phyloP scores from a whole-genome alignment of 495 filamentous ascomycete species.

The Aspergillus funiculosus region DNA sequence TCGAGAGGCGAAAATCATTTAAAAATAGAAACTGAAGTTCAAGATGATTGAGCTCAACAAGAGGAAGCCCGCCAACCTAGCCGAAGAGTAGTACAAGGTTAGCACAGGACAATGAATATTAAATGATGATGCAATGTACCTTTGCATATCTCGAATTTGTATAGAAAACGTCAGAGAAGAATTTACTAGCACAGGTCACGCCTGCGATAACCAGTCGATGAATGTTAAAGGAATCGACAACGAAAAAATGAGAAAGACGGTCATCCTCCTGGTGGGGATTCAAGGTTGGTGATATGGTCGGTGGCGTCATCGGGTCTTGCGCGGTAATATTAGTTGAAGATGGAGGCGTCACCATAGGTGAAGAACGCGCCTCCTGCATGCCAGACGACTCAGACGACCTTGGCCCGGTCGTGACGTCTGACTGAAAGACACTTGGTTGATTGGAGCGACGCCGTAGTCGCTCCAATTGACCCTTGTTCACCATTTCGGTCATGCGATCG shows the following conservation, averaged over 20 bases:
- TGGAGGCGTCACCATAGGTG: slow-evolving; percentile 36
- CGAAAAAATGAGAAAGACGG: slow-evolving; percentile 75
- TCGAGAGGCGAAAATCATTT: slow-evolving; percentile 93
- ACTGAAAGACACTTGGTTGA: slow-evolving; percentile 11
- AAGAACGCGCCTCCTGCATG: slow-evolving; percentile 17
- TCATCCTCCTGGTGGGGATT: slow-evolving; percentile 49
- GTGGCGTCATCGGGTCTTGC: slow-evolving; percentile 31
- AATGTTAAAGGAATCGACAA: slow-evolving; percentile 99
- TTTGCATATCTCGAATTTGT: slow-evolving; percentile 99
- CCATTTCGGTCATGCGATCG: slow-evolving; percentile 95
- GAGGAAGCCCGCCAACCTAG: slow-evolving; percentile 91
- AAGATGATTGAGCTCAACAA: slow-evolving; percentile 93
- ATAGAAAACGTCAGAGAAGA: slow-evolving; percentile 99
- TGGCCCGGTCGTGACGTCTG: slow-evolving; percentile 10
- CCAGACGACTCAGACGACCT: slow-evolving; percentile 15
- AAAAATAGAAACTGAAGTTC: slow-evolving; percentile 94
- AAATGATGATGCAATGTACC: no score
- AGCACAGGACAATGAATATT: slow-evolving; percentile 10
- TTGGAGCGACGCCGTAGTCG: slow-evolving; percentile 35
- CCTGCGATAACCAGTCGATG: slow-evolving; percentile 95
- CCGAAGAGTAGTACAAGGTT: not conserved
- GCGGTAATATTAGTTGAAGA: slow-evolving; percentile 29
- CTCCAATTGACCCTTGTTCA: slow-evolving; percentile 65
- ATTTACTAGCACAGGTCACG: slow-evolving; percentile 98
- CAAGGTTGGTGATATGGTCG: slow-evolving; percentile 32